phyloP scores from a whole-genome alignment of 163 green algal genomes.

The Chloromonas sp. region DNA sequence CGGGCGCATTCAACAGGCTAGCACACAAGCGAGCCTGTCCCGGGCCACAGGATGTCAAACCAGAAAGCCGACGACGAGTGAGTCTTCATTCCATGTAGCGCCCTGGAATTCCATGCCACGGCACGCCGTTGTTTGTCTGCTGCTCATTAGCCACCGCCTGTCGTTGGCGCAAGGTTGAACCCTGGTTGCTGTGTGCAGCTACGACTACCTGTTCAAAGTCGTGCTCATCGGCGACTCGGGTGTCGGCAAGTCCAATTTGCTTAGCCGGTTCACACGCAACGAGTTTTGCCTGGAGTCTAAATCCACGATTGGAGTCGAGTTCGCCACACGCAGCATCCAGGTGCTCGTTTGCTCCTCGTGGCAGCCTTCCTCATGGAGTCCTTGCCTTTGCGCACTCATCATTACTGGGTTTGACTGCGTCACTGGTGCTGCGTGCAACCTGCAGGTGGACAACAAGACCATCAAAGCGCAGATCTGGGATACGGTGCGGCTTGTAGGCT shows the following conservation, averaged over 20 bases:
- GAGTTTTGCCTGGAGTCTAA: constrained; percentile 99
- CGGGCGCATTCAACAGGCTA: too few species aligned
- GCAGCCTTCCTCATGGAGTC: background rate
- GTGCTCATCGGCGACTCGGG: constrained; percentile 97
- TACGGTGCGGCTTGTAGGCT: constrained; percentile 43
- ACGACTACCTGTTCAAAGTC: constrained; percentile 98
- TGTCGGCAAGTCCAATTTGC: constrained; percentile 97
- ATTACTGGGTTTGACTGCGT: background rate
- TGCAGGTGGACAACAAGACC: constrained; percentile 96
- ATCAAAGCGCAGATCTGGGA: constrained; percentile 99
- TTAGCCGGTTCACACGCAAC: constrained; percentile 97
- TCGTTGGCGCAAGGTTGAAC: background rate
- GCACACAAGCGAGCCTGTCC: too few species aligned
- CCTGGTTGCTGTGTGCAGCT: constrained; percentile 49
- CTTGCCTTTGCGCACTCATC: background rate
- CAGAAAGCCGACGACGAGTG: too few species aligned
- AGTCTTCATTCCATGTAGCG: too few species aligned
- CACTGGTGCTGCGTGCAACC: background rate
- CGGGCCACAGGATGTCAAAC: too few species aligned
- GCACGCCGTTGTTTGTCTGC: background rate
- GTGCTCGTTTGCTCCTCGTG: constrained; percentile 25
- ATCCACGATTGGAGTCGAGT: constrained; percentile 98
- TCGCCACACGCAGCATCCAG: constrained; percentile 94
- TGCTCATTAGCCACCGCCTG: background rate
- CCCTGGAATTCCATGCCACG: background rate